Base-by-base conservation (phyloP, 2,329 filamentous ascomycete genomes). In the Aspergillus alliaceus region DNA sequence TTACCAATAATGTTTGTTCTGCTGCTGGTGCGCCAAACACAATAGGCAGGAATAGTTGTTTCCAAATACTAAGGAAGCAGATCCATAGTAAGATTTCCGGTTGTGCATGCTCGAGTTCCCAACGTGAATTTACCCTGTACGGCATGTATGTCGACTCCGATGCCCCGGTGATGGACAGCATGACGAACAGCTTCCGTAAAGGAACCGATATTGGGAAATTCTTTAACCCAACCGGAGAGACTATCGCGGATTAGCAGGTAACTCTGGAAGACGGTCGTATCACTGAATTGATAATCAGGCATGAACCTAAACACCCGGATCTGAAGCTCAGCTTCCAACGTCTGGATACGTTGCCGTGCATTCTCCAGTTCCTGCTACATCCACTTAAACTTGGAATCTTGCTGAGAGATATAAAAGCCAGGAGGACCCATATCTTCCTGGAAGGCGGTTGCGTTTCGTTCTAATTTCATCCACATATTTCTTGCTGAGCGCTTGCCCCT, bases 151-250 rank as follows among this genome's bases (percentile, higher is more conserved):
- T 37, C 24, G 25, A 42, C 18, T 24, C 8, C 22, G 11, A 29
- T 49, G 20, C 24, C 39, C 7, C 12, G 6, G 12, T 14, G 20
- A 15, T 15, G 6, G 22, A 24, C 5, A 22, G 22, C 20, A 25
- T 15, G 6, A 25, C 6, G 3, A 25, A 42, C 2, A 25, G 39
- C 5, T 27, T 35, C 39, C 3, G 3, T 14, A 6, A 29, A 31
- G 15, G 20, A 24, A 18, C 2, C 22, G 12, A 55, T 49, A n/a
- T 57, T 42, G 8, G 58, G 51, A n/a, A 55, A 32, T 8, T 7
- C 49, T 18, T 58, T 51, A 0, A 52, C 4, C 51, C 55, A 58
- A 3, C 51, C 52, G 6, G 51, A 55, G 14, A 53, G 3, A 20
- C 20, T 55, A 6, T 58, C 40, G 9, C 42, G 31, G 5, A 53